Base-by-base conservation (phyloP, 352 stramenopile genomes). In the Phytopythium vexans region DNA sequence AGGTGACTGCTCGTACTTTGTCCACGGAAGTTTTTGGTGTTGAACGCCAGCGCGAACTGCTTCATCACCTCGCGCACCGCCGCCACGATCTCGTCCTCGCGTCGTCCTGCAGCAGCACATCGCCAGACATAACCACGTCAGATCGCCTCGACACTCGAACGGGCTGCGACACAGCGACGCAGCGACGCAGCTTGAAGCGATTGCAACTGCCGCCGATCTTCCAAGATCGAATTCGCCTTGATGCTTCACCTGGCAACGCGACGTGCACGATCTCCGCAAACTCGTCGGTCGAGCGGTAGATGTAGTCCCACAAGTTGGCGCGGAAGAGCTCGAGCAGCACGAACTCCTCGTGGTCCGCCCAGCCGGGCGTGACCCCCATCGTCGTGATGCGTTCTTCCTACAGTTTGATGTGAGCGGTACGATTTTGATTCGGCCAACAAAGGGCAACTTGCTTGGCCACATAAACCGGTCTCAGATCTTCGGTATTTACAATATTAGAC, bases 21-120 rank as follows among this genome's bases (percentile, higher is more conserved):
- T 27, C 70, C 87, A 14, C 66, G 67, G 57, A 92, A 88, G 47
- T 78, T 76, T 48, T 83, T 81, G 21, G 74, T 92, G 53, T 76
- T 77, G 38, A 92, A 60, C 44, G 65, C 66, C 9, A 92, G 56
- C 11, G 66, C 59, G 47, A 92, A 85, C 21, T 83, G 62, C 35
- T 65, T 50, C 79, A 92, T 87, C 5, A 90, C 47, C 12, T 60
- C 52, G 9, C 74, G 72, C 33, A 82, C 62, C 44, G 67, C 78
- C 44, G 75, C 61, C n/a, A 54, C 40, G 36, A 89, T 78, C 34
- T 83, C 72, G 2, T 43, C 3, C 6, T 52, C 46, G 14, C 48
- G 15, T 49, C 80, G 85, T 10, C 62, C 74, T 86, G 46, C 27
- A 46, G 6, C 21, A 27, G 2, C 21, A 27, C 21, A 27, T 27